Conservation (phyloP, 805 yeast species). For the Cyberlindnera lachancei region DNA sequence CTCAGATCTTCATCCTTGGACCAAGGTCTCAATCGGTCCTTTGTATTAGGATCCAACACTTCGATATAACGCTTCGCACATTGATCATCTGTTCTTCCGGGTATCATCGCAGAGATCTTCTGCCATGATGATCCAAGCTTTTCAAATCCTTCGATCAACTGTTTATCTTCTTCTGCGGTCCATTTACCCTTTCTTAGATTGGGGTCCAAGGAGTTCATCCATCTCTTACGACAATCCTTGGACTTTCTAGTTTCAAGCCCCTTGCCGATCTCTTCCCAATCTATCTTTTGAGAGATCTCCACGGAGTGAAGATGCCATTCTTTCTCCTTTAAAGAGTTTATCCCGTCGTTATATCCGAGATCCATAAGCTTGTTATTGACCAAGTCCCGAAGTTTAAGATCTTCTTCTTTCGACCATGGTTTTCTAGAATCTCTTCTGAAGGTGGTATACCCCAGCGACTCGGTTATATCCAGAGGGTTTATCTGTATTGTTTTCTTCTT, state of each 20-base stretch:
- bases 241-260: conserved; percentile 50
- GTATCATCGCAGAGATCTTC: conserved; percentile 65
- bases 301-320: conserved; percentile 20
- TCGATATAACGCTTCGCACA: conserved; percentile 89
- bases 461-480: conserved; percentile 46
- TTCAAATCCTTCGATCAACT: conserved; percentile 53
- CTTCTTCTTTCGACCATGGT: conserved; percentile 77
- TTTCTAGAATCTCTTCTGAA: conserved; percentile 54
- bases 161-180: conserved; percentile 74
- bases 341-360: conserved; percentile 29
- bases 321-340: conserved; percentile 22
- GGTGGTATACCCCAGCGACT: conserved; percentile 68
- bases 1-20: conserved; percentile 63
- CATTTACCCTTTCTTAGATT: conserved; percentile 75
- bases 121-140: conserved; percentile 81
- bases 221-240: conserved; percentile 80
- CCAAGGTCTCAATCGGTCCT: conserved; percentile 78
- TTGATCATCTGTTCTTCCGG: conserved; percentile 90
- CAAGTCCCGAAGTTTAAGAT: conserved; percentile 39
- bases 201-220: conserved; percentile 85
- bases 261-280: conserved; percentile 57
- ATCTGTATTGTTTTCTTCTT: conserved; percentile 23
- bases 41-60: conserved; percentile 75
- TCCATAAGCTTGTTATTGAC: conserved; percentile 31
- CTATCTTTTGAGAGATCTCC: conserved; percentile 29